A percentile compares a stretch with the other conserved stretches of the same genome.
Evolutionary conservation across 139 green algal genomes (phyloP).

Genomic region (Axilococcus clingmanii): DNA sequence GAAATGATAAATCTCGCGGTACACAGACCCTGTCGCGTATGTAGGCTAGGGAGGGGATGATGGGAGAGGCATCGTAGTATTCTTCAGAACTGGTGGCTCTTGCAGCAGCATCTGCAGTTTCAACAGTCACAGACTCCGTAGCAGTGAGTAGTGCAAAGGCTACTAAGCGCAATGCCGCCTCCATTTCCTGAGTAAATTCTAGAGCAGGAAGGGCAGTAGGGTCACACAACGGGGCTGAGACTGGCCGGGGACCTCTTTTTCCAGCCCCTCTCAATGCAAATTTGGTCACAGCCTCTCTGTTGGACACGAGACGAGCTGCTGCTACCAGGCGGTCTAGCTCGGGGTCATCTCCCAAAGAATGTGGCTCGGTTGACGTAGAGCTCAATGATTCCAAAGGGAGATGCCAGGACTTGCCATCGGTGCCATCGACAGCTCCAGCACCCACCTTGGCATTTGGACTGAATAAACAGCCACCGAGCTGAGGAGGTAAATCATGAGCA

Average conservation of each 20-base stretch:
- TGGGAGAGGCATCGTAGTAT: constrained; percentile 12
- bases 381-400: constrained; percentile 67
- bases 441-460: constrained; percentile 32
- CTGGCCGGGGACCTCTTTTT: constrained; percentile 47
- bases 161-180: constrained; percentile 68
- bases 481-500: constrained; percentile 85
- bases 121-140: constrained; percentile 35
- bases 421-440: constrained; percentile 62
- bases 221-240: constrained; percentile 67
- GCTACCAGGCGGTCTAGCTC: constrained; percentile 45
- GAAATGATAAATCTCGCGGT: constrained; percentile 71
- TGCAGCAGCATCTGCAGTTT: neutral
- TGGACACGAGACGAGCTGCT: constrained; percentile 51
- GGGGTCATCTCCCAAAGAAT: constrained; percentile 48
- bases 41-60: constrained; percentile 42
- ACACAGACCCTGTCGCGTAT: constrained; percentile 77
- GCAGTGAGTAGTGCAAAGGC: constrained; percentile 68
- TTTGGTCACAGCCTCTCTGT: constrained; percentile 57
- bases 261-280: constrained; percentile 73
- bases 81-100: neutral
- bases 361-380: constrained; percentile 45
- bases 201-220: constrained; percentile 49
- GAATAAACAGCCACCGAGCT: constrained; percentile 73
- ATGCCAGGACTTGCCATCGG: constrained; percentile 54
- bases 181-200: constrained; percentile 25